Evolutionary conservation across 345 rosid genomes (phyloP).

Genomic region (Syzygium oleosum): DNA sequence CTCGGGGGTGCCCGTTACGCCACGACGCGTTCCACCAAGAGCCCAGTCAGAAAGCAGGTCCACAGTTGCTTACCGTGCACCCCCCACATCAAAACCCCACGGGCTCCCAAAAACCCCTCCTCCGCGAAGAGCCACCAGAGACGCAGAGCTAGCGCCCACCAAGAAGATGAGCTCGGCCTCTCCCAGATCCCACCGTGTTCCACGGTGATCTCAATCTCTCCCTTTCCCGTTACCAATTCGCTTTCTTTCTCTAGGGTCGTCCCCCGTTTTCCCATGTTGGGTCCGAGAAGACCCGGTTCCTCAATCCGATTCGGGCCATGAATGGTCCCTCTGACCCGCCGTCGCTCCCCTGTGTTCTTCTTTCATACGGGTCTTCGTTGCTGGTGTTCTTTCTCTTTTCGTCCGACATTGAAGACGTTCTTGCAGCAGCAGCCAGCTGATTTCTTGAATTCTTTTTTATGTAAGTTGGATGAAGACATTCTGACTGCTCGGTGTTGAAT

Average conservation of each 20-base stretch:
- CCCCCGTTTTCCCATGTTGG: not conserved
- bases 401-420: not conserved
- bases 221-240: not conserved
- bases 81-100: not conserved
- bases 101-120: not conserved
- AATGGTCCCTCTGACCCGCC: not conserved
- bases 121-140: not conserved
- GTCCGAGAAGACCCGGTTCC: not conserved
- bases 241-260: not conserved
- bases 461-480: not conserved
- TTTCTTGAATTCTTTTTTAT: not conserved
- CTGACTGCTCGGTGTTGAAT: not conserved
- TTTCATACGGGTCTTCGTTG: too few species aligned
- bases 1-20: not conserved
- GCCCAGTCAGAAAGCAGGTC: not conserved
- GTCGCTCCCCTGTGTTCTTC: too few species aligned
- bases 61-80: not conserved
- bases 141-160: not conserved
- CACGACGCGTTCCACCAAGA: not conserved
- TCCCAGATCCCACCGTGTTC: not conserved
- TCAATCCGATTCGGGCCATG: not conserved
- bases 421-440: not conserved
- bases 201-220: not conserved
- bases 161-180: not conserved
- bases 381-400: not conserved